Conservation (phyloP, 345 rosid genomes). For the Corymbia maculata region DNA sequence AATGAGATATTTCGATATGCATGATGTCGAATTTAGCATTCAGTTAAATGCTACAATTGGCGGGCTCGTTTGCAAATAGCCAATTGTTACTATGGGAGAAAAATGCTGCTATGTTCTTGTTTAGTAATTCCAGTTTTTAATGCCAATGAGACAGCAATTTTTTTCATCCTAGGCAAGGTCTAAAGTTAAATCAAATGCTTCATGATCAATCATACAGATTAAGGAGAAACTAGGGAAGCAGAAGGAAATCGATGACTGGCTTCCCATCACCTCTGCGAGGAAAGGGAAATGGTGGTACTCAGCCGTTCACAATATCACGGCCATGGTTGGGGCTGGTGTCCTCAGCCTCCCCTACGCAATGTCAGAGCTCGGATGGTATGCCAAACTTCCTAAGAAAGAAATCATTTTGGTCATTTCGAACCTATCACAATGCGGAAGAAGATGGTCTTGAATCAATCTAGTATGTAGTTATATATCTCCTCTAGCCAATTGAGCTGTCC, state of each 20-base stretch:
- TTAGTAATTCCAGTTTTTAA: not conserved
- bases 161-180: not conserved
- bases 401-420: not conserved
- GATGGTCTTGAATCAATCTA: not conserved
- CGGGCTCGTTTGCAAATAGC: not conserved
- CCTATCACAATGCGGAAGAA: not conserved
- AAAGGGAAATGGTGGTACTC: conserved; percentile 81
- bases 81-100: not conserved
- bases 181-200: not conserved
- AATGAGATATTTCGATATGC: not conserved
- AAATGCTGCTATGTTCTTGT: not conserved
- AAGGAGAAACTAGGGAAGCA: conserved; percentile 23
- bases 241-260: conserved; percentile 58
- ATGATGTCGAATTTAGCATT: not conserved
- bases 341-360: conserved; percentile 77
- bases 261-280: conserved; percentile 63
- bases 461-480: not conserved
- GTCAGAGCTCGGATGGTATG: conserved; percentile 68
- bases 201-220: not conserved
- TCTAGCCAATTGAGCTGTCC: not conserved
- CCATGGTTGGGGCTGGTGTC: conserved; percentile 83
- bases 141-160: not conserved
- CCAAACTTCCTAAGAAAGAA: too few species aligned
- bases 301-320: conserved; percentile 82
- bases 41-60: not conserved